phyloP scores from a whole-genome alignment of 2,329 filamentous ascomycete species.

The Aciculosporium take region DNA sequence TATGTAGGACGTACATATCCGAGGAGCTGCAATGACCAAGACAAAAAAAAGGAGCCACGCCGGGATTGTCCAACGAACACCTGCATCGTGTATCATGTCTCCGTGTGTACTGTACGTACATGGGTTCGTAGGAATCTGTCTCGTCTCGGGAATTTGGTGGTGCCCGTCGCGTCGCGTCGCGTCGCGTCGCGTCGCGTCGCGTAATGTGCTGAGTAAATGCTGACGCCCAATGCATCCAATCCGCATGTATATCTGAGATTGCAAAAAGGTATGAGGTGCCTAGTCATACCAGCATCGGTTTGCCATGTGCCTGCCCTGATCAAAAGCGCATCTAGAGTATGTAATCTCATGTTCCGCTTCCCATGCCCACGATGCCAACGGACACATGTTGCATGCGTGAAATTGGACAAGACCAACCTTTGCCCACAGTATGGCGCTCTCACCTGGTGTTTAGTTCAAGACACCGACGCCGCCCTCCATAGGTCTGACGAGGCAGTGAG shows the following conservation, averaged over 20 bases:
- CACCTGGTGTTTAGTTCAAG: not conserved
- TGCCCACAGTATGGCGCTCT: not conserved
- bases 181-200: too few relatives aligned
- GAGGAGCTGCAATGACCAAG: too few relatives aligned
- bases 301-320: not conserved
- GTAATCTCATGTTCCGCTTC: not conserved
- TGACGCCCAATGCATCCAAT: too few relatives aligned
- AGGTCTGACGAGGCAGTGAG: not conserved
- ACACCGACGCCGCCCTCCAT: not conserved
- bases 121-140: too few relatives aligned
- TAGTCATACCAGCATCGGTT: not conserved
- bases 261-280: too few relatives aligned
- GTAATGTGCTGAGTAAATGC: too few relatives aligned
- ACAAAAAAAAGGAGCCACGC: not conserved
- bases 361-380: not conserved
- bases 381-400: not conserved
- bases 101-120: too few relatives aligned
- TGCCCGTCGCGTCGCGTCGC: too few relatives aligned
- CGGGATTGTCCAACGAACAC: not conserved
- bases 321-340: not conserved
- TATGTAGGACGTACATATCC: too few relatives aligned
- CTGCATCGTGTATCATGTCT: too few relatives aligned
- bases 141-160: too few relatives aligned
- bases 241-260: too few relatives aligned
- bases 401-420: not conserved